Percentiles rank a stretch among this genome's conserved stretches.
Conservation (phyloP, 306 rosid species). For the Quercus bicolor region DNA sequence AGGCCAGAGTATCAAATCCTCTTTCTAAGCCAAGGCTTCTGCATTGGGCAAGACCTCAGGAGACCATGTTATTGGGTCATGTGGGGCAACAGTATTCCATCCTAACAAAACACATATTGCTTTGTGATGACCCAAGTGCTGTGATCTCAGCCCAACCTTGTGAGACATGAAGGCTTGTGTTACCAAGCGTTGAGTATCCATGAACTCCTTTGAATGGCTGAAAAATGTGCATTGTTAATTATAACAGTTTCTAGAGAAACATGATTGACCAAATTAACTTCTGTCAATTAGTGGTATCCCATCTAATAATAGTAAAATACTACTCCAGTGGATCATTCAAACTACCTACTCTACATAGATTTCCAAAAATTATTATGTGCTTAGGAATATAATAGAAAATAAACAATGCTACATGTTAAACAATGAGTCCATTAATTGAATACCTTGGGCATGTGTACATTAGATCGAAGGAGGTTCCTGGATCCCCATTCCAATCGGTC, state of each 20-base stretch:
- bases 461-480: too few relatives aligned
- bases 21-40: conserved; percentile 79
- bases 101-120: conserved; percentile 91
- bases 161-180: conserved; percentile 96
- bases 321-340: background rate
- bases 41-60: conserved; percentile 65
- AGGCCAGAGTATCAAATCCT: conserved; percentile 91
- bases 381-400: background rate
- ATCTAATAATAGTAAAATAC: background rate
- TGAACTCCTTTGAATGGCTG: conserved; percentile 90
- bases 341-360: background rate
- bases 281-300: background rate
- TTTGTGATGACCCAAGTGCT: conserved; percentile 80
- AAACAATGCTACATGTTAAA: background rate
- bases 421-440: background rate
- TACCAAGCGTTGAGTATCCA: conserved; percentile 81
- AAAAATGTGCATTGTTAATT: conserved; percentile 10
- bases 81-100: conserved; percentile 71
- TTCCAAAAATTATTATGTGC: background rate
- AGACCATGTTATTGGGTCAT: conserved; percentile 70
- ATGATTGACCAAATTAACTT: background rate
- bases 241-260: background rate
- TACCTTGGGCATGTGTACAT: too few relatives aligned
- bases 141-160: conserved; percentile 68
- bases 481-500: too few relatives aligned